Percentiles rank a stretch among this genome's conserved stretches.
These are phyloP conservation scores for Colletotrichum siamense DNA, from an alignment of 2,329 filamentous ascomycete species.

Conservation along the genomic window DNA sequence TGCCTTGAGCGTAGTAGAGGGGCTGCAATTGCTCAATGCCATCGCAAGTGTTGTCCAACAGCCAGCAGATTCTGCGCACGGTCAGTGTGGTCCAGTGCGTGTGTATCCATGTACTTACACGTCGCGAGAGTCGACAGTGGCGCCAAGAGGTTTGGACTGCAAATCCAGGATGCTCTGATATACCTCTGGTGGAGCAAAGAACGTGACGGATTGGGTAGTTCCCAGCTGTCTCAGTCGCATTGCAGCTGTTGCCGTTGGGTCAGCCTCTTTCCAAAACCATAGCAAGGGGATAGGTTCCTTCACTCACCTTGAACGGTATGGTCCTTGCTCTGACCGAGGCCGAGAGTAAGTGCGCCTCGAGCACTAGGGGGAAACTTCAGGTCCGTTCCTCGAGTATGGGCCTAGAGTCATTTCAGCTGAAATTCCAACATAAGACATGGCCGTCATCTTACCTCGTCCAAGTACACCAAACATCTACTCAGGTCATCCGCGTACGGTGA, in stretches of 20 bases:
- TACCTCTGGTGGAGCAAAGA: slow-evolving; percentile 65
- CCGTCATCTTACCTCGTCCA: slow-evolving; percentile 51
- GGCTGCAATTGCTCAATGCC: slow-evolving; percentile 63
- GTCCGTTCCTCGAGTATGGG: slow-evolving; percentile 66
- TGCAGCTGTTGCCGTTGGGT: slow-evolving; percentile 51
- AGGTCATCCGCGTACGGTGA: slow-evolving; percentile 62
- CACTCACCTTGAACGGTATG: slow-evolving; percentile 62
- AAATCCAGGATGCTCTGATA: slow-evolving; percentile 64
- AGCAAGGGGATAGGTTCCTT: not conserved
- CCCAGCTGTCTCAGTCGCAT: slow-evolving; percentile 68
- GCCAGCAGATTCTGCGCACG: slow-evolving; percentile 48
- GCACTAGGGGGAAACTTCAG: slow-evolving; percentile 56
- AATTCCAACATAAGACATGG: not conserved
- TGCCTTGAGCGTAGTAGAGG: slow-evolving; percentile 64
- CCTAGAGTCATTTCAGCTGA: slow-evolving; percentile 27
- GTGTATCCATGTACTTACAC: slow-evolving; percentile 36
- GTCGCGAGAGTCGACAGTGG: slow-evolving; percentile 49
- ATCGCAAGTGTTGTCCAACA: slow-evolving; percentile 68
- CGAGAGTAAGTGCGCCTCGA: slow-evolving; percentile 60
- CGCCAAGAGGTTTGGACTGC: slow-evolving; percentile 29
- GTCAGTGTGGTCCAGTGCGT: not conserved
- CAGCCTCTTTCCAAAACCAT: not conserved
- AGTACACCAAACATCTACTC: slow-evolving; percentile 57
- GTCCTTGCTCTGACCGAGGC: slow-evolving; percentile 64
- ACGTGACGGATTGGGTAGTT: slow-evolving; percentile 58